Percentiles rank a stretch among this genome's conserved stretches.
Conservation (phyloP, 345 rosid species). For the Populus alba region DNA sequence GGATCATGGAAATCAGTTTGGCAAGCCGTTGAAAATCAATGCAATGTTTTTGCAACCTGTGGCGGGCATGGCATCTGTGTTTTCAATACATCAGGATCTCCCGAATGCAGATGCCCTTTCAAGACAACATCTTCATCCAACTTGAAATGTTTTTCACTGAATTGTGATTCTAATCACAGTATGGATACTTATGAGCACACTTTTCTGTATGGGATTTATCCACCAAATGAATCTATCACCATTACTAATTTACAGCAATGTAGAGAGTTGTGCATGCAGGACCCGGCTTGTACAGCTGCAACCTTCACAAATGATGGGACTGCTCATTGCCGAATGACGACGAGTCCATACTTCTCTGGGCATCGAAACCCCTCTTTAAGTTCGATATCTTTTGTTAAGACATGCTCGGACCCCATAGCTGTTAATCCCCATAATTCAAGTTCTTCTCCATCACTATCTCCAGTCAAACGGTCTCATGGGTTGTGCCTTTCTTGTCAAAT, state of each 20-base stretch:
- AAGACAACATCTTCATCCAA: conserved; percentile 23
- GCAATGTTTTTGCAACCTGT: conserved; percentile 80
- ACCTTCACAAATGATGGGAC: conserved; percentile 58
- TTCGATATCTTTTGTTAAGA: conserved; percentile 63
- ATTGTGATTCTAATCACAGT: conserved; percentile 37
- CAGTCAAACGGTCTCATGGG: conserved; percentile 17
- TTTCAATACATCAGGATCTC: conserved; percentile 45
- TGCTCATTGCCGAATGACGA: conserved; percentile 49
- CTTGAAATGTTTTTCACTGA: conserved; percentile 47
- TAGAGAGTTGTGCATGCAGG: conserved; percentile 43
- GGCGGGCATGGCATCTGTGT: conserved; percentile 59
- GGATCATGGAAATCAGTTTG: conserved; percentile 68
- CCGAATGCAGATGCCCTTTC: conserved; percentile 57
- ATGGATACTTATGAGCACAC: conserved; percentile 51
- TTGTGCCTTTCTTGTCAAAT: conserved; percentile 57
- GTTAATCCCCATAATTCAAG: conserved; percentile 44
- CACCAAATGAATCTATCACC: conserved; percentile 48
- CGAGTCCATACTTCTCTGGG: conserved; percentile 57
- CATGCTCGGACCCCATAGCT: conserved; percentile 62
- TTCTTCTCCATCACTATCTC: conserved; percentile 26
- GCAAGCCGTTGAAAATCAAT: conserved; percentile 90
- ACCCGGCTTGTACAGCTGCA: conserved; percentile 53
- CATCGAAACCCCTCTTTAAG: conserved; percentile 58
- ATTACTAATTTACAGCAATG: conserved; percentile 49
- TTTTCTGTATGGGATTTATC: conserved; percentile 61